These are phyloP conservation scores for Euphorbia celastroides DNA, from an alignment of 441 rosid species.

Conservation along the genomic window DNA sequence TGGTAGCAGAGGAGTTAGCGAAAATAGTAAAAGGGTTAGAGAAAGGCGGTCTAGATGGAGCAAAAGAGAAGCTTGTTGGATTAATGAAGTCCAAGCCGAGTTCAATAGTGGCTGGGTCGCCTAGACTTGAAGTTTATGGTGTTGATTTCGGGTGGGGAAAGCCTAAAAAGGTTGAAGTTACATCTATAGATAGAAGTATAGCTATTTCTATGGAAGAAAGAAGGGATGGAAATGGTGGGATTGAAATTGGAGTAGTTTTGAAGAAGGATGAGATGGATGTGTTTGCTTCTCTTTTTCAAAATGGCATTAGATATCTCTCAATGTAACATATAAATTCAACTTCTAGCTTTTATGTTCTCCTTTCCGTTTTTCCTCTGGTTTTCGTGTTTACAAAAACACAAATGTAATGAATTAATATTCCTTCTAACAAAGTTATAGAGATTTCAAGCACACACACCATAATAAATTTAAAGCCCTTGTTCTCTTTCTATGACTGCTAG, in stretches of 20 bases:
- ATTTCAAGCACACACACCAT: too few species aligned
- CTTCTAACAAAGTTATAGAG: too few species aligned
- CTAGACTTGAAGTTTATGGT: background rate
- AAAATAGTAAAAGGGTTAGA: background rate
- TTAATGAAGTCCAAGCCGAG: background rate
- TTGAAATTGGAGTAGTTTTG: background rate
- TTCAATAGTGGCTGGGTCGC: background rate
- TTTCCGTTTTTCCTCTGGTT: too few species aligned
- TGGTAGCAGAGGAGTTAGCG: background rate
- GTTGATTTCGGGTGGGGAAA: background rate
- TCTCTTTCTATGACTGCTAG: too few species aligned
- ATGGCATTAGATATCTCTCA: background rate
- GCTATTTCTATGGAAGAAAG: background rate
- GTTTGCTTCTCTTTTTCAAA: background rate
- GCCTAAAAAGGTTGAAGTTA: background rate
- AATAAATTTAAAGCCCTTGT: too few species aligned
- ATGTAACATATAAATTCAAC: background rate
- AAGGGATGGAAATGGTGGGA: background rate
- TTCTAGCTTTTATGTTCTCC: too few species aligned
- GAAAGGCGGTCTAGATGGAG: background rate
- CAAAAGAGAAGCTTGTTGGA: background rate
- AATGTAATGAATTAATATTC: too few species aligned
- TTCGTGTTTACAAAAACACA: too few species aligned
- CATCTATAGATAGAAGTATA: background rate
- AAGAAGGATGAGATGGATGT: too few species aligned